A percentile compares a stretch with the other conserved stretches of the same genome.
Conservation (phyloP, 2,329 filamentous ascomycete genomes). For the Fusarium tuaranense region DNA sequence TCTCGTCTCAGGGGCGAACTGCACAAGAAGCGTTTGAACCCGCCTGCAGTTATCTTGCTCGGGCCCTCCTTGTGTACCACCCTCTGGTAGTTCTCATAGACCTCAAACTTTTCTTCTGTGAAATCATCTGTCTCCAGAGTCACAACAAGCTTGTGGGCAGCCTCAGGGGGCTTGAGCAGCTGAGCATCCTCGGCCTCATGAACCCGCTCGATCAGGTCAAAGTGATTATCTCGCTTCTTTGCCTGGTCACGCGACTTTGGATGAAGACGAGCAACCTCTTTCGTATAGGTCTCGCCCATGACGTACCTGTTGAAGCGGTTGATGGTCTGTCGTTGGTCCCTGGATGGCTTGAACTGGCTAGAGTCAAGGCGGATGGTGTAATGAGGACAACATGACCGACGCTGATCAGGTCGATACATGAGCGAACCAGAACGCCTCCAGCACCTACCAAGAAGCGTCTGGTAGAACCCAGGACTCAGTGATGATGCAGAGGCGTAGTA, state of each 20-base stretch:
- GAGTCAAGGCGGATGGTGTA: conserved; percentile 84
- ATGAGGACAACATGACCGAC: conserved; percentile 88
- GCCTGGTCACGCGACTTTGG: conserved; percentile 76
- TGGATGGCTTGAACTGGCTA: conserved; percentile 71
- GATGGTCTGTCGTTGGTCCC: conserved; percentile 79
- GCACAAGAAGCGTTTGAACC: conserved; percentile 82
- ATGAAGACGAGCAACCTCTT: conserved; percentile 71
- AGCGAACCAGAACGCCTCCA: conserved; percentile 81
- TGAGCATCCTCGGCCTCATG: conserved; percentile 74
- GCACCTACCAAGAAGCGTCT: conserved; percentile 77
- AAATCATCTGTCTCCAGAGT: conserved; percentile 78
- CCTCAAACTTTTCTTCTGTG: conserved; percentile 78
- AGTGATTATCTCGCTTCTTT: conserved; percentile 73
- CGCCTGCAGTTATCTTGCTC: conserved; percentile 66
- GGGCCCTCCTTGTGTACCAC: conserved; percentile 77
- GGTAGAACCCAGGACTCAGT: conserved; percentile 76
- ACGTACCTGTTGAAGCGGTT: conserved; percentile 82
- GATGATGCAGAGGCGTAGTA: conserved; percentile 76
- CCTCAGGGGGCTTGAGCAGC: conserved; percentile 69
- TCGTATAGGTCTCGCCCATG: conserved; percentile 74
- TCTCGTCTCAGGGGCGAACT: conserved; percentile 71
- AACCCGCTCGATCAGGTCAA: conserved; percentile 74
- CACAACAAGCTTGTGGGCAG: conserved; percentile 75
- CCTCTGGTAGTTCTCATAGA: conserved; percentile 82
- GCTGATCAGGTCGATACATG: conserved; percentile 83